Percentiles rank a stretch among this genome's conserved stretches.
These are phyloP conservation scores for Kwoniella europaea DNA, from an alignment of 768 basidiomycete genomes.

Conservation along the genomic window DNA sequence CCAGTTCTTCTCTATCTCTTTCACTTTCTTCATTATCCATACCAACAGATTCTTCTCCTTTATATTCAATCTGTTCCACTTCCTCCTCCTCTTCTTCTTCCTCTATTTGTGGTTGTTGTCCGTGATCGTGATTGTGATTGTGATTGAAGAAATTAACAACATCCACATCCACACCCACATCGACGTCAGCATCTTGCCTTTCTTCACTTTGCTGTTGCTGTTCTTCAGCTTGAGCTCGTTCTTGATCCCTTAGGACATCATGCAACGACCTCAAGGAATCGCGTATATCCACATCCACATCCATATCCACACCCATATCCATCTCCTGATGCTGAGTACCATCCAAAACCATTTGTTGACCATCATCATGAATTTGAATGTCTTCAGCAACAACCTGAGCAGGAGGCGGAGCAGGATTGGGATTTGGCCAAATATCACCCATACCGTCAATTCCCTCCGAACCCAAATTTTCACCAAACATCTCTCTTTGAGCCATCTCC, in stretches of 20 bases:
- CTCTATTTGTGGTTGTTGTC: too few relatives aligned
- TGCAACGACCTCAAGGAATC: background rate
- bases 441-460: background rate
- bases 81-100: constrained; percentile 8
- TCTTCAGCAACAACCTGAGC: too few relatives aligned
- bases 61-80: background rate
- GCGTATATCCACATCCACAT: background rate
- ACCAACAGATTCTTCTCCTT: background rate
- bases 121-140: too few relatives aligned
- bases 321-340: too few relatives aligned
- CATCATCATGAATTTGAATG: too few relatives aligned
- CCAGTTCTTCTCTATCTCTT: constrained; percentile 10
- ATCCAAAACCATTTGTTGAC: too few relatives aligned
- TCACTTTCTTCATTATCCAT: background rate
- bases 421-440: constrained; percentile 22
- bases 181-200: background rate
- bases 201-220: background rate
- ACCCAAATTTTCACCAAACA: background rate
- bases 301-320: background rate
- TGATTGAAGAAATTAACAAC: background rate
- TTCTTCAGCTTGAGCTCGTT: background rate
- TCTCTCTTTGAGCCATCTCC: constrained; percentile 12
- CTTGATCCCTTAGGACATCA: background rate
- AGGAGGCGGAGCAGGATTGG: background rate
- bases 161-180: too few relatives aligned